phyloP scores from a whole-genome alignment of 371 early-diverging fungal species.

The Nematocida major region DNA sequence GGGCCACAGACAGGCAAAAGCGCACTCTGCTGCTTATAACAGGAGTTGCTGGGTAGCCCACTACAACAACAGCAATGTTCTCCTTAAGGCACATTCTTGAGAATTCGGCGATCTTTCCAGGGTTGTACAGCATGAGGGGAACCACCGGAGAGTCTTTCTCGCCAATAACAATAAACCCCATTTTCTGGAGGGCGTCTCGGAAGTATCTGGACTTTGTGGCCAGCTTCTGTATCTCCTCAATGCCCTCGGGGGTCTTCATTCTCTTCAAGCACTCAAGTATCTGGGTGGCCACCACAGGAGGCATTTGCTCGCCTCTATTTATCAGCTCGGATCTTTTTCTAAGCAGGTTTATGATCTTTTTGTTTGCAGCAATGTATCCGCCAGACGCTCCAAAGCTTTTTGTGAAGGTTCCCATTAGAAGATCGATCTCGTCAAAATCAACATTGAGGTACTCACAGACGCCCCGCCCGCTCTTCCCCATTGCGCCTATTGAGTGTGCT shows the following conservation, averaged over 20 bases:
- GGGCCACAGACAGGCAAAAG: conserved; percentile 88
- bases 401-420: conserved; percentile 98
- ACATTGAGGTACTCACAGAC: conserved; percentile 87
- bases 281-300: conserved; percentile 81
- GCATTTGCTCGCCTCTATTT: conserved; percentile 83
- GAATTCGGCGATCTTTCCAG: conserved; percentile 93
- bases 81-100: conserved; percentile 77
- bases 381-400: conserved; percentile 97
- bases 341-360: conserved; percentile 75
- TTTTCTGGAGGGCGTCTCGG: conserved; percentile 70
- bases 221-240: conserved; percentile 72
- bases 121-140: conserved; percentile 88
- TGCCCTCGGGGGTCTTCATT: conserved; percentile 68
- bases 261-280: conserved; percentile 69
- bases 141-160: conserved; percentile 83
- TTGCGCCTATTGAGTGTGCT: conserved; percentile 95
- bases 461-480: conserved; percentile 83
- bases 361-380: conserved; percentile 81
- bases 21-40: conserved; percentile 86
- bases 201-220: conserved; percentile 80
- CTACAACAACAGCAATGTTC: conserved; percentile 90
- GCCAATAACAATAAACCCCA: conserved; percentile 90
- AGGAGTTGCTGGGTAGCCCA: conserved; percentile 94
- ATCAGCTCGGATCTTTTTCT: conserved; percentile 73
- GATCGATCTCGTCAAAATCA: conserved; percentile 80